Percentiles rank a stretch among this genome's conserved stretches.
Conservation (phyloP, 108 stramenopile species). For the Chaetoceros tenuissimus region DNA sequence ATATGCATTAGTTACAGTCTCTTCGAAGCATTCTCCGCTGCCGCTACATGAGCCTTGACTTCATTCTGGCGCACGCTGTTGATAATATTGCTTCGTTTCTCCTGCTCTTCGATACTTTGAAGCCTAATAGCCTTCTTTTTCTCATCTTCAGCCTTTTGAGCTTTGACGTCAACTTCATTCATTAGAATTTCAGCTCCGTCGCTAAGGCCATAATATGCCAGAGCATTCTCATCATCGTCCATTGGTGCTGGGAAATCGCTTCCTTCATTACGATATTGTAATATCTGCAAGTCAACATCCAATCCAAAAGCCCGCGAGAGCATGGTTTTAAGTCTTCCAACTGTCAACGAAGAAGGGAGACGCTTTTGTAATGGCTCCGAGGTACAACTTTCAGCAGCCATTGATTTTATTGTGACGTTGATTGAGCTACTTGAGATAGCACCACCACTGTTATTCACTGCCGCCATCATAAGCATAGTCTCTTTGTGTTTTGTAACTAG, state of each 20-base stretch:
- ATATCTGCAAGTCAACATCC: conserved; percentile 63
- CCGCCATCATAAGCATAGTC: conserved; percentile 26
- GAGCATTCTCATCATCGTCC: conserved; percentile 56
- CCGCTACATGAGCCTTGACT: not conserved
- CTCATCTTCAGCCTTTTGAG: conserved; percentile 5
- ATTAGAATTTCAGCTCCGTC: conserved; percentile 83
- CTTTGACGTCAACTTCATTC: conserved; percentile 58
- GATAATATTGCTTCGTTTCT: conserved; percentile 23
- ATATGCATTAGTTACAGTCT: no score
- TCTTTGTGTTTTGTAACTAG: conserved; percentile 48
- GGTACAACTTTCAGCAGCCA: conserved; percentile 65
- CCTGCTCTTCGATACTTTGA: conserved; percentile 42
- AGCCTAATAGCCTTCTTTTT: conserved; percentile 41
- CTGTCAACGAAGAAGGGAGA: conserved; percentile 52
- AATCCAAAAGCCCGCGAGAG: conserved; percentile 68
- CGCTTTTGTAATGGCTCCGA: conserved; percentile 65
- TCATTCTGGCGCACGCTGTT: not conserved
- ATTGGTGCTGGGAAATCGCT: conserved; percentile 61
- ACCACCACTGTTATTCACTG: conserved; percentile 6
- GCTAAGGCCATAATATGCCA: conserved; percentile 77
- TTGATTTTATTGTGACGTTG: conserved; percentile 59
- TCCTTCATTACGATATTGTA: conserved; percentile 53
- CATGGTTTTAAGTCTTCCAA: conserved; percentile 74
- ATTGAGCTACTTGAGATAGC: conserved; percentile 41
- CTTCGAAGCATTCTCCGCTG: no score